Evolutionary conservation across 495 filamentous ascomycete species (phyloP), one percentile per base, ranked within the genome.

Genomic region (Tuber borchii): DNA sequence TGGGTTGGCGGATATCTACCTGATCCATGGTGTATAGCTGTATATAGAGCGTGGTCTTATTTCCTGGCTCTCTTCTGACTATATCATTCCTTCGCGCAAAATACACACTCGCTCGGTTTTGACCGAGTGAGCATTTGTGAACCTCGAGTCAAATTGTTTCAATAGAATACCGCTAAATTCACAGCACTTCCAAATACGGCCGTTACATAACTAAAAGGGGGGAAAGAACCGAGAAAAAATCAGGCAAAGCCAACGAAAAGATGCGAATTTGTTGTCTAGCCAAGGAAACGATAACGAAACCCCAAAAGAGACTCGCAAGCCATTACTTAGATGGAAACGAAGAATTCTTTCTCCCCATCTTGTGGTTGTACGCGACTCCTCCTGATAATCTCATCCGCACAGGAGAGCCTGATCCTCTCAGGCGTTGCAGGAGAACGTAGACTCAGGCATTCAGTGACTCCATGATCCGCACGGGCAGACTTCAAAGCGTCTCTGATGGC

Each of bases 401-500:
- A 84, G 12, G 82, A 79, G 51, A 87, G 75, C 71, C 87, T 82
- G 76, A 88, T 80, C 74, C 83, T 85, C 83, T 88, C 87, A 8
- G 83, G 83, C 31, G 87, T 88, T 22, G 88, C 88, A 37, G 88
- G 88, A 75, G 86, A 87, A 79, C 86, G 81, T 73, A 90, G 76
- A 2, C 77, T 82, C 51, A 88, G 75, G 2, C 84, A 81, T 44
- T 87, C 85, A 8, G 81, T 76, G 34, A 77, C 79, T 31, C 91
- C 93, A 78, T 90, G 92, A 79, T 93, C 86, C 77, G 83, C 87
- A 73, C 93, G 85, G 12, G 93, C 93, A 5, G 91, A 88, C 81
- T 90, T 92, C 74, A 96, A 84, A 39, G 93, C 93, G 78, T 95
- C 93, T n/a, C 93, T 87, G 74, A 96, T 94, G 1, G 93, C 93